Conservation (phyloP, 2,329 filamentous ascomycete species). For the Diaporthe vexans region DNA sequence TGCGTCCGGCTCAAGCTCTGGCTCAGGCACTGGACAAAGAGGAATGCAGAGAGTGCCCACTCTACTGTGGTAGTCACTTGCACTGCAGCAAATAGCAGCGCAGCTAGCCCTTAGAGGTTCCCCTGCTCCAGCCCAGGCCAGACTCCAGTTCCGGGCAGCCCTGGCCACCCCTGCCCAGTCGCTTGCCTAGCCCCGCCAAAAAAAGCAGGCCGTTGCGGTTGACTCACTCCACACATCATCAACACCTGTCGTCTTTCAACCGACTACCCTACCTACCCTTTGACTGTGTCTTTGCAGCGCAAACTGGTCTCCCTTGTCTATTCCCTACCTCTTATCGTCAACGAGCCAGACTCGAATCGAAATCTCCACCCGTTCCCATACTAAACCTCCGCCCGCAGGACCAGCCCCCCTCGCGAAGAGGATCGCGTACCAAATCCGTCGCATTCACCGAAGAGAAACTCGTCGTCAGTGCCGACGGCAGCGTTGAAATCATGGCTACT, state of each 20-base stretch:
- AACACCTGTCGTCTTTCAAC: constrained; percentile 37
- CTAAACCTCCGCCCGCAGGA: constrained; percentile 45
- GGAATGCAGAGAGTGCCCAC: constrained; percentile 8
- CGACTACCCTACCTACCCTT: constrained; percentile 20
- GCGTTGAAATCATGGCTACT: constrained; percentile 82
- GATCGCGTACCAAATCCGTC: constrained; percentile 85
- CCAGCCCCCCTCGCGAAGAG: constrained; percentile 68
- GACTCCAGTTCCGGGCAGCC: constrained; percentile 16
- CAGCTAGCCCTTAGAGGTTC: not conserved
- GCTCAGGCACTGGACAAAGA: constrained; percentile 10
- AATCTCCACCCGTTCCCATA: constrained; percentile 17
- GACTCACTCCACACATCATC: constrained; percentile 38
- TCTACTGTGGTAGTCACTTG: not conserved
- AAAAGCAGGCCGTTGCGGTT: constrained; percentile 39
- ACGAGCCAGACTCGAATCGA: constrained; percentile 28
- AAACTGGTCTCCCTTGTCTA: not conserved
- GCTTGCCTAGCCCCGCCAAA: constrained; percentile 39
- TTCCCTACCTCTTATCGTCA: constrained; percentile 2
- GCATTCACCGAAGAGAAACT: constrained; percentile 90
- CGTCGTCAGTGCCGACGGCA: constrained; percentile 91
- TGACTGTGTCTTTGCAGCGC: constrained; percentile 5
- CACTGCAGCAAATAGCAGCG: not conserved
- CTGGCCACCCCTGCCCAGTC: constrained; percentile 22
- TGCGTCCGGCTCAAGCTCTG: not conserved
- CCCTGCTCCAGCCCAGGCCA: constrained; percentile 15